A percentile compares a stretch with the other conserved stretches of the same genome.
phyloP scores from a whole-genome alignment of 2,329 filamentous ascomycete species.

The Rutstroemia sp. region DNA sequence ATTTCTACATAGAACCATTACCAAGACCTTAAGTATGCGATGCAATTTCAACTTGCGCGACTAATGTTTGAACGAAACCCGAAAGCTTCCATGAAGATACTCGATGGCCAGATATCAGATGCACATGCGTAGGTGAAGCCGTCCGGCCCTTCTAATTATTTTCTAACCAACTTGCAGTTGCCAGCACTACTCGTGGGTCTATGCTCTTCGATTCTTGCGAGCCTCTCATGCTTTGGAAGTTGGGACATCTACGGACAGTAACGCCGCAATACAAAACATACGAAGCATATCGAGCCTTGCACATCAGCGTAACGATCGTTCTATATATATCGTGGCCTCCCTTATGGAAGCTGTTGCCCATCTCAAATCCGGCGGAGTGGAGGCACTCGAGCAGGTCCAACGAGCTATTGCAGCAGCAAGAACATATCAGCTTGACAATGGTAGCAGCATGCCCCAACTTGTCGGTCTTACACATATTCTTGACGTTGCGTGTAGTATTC shows the following conservation, averaged over 20 bases:
- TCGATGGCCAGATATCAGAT: conserved; percentile 63
- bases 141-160: neutral
- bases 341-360: conserved; percentile 64
- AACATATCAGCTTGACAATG: conserved; percentile 60
- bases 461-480: conserved; percentile 58
- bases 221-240: conserved; percentile 60
- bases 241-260: conserved; percentile 51
- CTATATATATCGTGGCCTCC: conserved; percentile 57
- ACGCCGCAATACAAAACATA: conserved; percentile 61
- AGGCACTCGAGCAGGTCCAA: conserved; percentile 63
- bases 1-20: conserved; percentile 41
- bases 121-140: conserved; percentile 50
- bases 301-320: conserved; percentile 50
- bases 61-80: conserved; percentile 63
- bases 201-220: conserved; percentile 69
- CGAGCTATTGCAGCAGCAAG: conserved; percentile 66
- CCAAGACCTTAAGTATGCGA: conserved; percentile 65
- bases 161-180: conserved; percentile 32
- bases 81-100: conserved; percentile 64
- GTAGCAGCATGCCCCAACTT: conserved; percentile 58
- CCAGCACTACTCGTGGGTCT: conserved; percentile 65
- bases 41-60: conserved; percentile 66
- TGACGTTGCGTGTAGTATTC: conserved; percentile 57
- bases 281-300: conserved; percentile 54
- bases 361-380: conserved; percentile 54